Conservation (phyloP, 1,139 yeast genomes). For the Pichia sp. region DNA sequence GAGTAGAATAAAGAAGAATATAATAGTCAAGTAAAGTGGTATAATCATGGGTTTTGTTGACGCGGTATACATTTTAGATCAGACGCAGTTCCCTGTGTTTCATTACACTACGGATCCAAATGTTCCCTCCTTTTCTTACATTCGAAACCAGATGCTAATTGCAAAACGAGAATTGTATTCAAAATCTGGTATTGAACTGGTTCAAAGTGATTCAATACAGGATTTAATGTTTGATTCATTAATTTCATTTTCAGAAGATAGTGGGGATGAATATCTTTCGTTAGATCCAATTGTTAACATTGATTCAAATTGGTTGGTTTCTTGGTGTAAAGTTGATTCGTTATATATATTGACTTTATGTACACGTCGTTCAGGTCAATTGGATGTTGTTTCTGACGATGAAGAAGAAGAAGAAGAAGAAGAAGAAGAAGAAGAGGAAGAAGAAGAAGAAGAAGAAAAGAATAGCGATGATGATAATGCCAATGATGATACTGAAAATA, state of each 20-base stretch:
- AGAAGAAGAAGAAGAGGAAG: slow-evolving; percentile 6
- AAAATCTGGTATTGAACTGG: slow-evolving; percentile 1
- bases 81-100: slow-evolving; percentile 24
- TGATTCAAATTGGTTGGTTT: slow-evolving; percentile 25
- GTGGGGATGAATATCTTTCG: slow-evolving; percentile 7
- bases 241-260: not conserved
- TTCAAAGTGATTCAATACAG: not conserved
- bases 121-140: slow-evolving; percentile 39
- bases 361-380: slow-evolving; percentile 13
- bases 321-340: slow-evolving; percentile 23
- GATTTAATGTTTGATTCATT: not conserved
- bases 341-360: slow-evolving; percentile 23
- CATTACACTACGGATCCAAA: slow-evolving; percentile 1
- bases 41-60: slow-evolving; percentile 40
- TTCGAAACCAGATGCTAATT: slow-evolving; percentile 17
- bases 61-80: slow-evolving; percentile 61
- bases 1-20: too few species aligned
- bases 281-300: slow-evolving; percentile 25
- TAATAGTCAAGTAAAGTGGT: not conserved
- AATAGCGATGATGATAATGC: slow-evolving; percentile 3
- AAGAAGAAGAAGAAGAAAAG: slow-evolving; percentile 6
- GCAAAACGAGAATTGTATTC: slow-evolving; percentile 9
- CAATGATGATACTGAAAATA: not conserved
- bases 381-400: slow-evolving; percentile 27
- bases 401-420: slow-evolving; percentile 25